Evolutionary conservation across 2,329 filamentous ascomycete species (phyloP), one percentile per base, ranked within the genome.

Genomic region (Ciborinia camelliae): DNA sequence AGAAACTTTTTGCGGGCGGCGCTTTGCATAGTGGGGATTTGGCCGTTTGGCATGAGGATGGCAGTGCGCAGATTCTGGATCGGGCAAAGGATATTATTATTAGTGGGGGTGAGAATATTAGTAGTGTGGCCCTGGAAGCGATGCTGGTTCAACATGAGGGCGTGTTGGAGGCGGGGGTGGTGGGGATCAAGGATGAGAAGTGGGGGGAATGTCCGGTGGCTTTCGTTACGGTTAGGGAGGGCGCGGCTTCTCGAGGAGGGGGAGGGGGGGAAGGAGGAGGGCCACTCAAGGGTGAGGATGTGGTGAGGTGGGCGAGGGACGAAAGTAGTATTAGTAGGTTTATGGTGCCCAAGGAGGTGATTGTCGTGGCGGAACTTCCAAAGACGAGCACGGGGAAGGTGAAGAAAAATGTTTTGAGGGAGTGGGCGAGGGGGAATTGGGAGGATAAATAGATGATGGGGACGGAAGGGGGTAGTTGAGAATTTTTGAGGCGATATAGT

Each of bases 81-180:
- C 85, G 95, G 26, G 91, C 92, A 18, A 99, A 99, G 80, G 95
- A 99, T 75, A 97, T 99, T 62, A 99, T 99, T 73, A 99, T 99
- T 68, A 96, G 91, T 62, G 91, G 94, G 54, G 95, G 95, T 65
- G 95, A 99, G 77, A 99, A 99, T 76, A 98, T 99, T 68, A 96
- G 91, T 3, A 96, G 91, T 0, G 90, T 99, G 1, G 92, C 95
- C 0, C 83, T 99, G 4, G 95, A 99, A 78, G 86, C 88, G 66
- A 91, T 96, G 87, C 84, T 99, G 1, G 89, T 89, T 7, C 89
- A 91, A 57, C 95, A 99, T 75, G 92, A 93, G 0, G 87, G 91
- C 69, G 86, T 99, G 45, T 85, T 99, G 30, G 95, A 99, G 79
- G 93, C 90, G 1, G 95, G 92, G 45, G 93, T 97, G 39, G 91